Base-by-base conservation (phyloP, 1,284 basidiomycete species). In the Ganoderma lingzhi region DNA sequence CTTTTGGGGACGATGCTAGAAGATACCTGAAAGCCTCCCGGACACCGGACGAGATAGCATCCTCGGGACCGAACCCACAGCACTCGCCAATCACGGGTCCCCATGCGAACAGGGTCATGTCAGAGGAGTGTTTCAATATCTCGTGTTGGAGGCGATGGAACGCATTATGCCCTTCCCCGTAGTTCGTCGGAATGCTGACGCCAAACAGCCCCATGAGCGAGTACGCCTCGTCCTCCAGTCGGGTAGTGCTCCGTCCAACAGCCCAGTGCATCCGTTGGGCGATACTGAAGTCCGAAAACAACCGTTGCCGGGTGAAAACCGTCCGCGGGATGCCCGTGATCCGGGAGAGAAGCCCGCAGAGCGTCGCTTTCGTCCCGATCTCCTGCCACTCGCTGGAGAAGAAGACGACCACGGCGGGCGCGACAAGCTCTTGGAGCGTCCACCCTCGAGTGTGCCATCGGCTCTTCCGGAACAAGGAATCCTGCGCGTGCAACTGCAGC, bases 71-170 rank as follows among this genome's bases (percentile, higher is more conserved):
- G 14, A 55, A 32, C 53, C 53, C 53, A 28, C 53, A 55, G 10
- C 53, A 55, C 30, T 30, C 53, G 30, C 53, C 53, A 14, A 55
- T 15, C 19, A 19, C 14, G 28, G 53, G 30, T 55, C 65, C 70
- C 70, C 70, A 71, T 1, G 70, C 70, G 41, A 71, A 71, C 32
- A 71, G 65, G n/a, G 56, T 68, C 32, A 64, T 67, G 62, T 71
- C 70, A 1, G 58, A 32, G 3, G 62, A 64, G 28, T 66, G 67
- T 37, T 30, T 66, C 58, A 69, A 58, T 45, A 71, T 68, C 67
- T 68, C 67, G 42, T 64, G 62, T 44, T 71, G 70, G n/a, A 69
- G 53, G 15, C 70, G 64, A 6, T 53, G 45, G 64, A 71, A 71
- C 56, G 70, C 70, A 2, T 66, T 60, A 32, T 62, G 28, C 0